These are phyloP conservation scores for Penicillium sp. DNA, from an alignment of 2,329 filamentous ascomycete genomes.

Conservation along the genomic window DNA sequence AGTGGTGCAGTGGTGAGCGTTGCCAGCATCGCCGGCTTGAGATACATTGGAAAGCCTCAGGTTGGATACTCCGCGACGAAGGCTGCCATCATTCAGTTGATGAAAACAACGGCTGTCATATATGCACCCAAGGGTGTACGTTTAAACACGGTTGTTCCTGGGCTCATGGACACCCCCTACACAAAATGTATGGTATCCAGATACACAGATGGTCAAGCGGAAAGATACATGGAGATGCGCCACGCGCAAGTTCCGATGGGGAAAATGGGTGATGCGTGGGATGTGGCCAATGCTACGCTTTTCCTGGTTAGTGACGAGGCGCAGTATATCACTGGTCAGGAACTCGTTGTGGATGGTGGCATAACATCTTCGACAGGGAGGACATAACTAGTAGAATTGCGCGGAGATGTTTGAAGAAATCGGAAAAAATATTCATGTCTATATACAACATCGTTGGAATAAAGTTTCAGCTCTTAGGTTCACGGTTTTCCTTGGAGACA, in stretches of 20 bases:
- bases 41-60: constrained; percentile 55
- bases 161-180: constrained; percentile 58
- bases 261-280: constrained; percentile 35
- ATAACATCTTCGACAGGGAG: constrained; percentile 30
- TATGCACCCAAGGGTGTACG: constrained; percentile 38
- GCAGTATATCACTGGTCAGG: constrained; percentile 37
- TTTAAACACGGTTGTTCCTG: constrained; percentile 58
- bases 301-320: constrained; percentile 34
- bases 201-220: constrained; percentile 49
- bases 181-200: constrained; percentile 48
- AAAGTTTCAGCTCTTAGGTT: neutral
- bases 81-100: constrained; percentile 54
- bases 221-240: constrained; percentile 34
- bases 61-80: constrained; percentile 56
- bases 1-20: constrained; percentile 50
- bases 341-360: constrained; percentile 40
- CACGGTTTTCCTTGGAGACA: constrained; percentile 10
- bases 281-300: constrained; percentile 36
- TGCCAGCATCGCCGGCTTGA: constrained; percentile 53
- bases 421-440: neutral
- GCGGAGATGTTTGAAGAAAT: neutral
- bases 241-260: constrained; percentile 32
- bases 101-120: constrained; percentile 52
- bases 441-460: neutral
- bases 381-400: neutral